A percentile compares a stretch with the other conserved stretches of the same genome.
These are phyloP conservation scores for Apophysomyces variabilis DNA, from an alignment of 371 early-diverging fungal species.

Conservation along the genomic window DNA sequence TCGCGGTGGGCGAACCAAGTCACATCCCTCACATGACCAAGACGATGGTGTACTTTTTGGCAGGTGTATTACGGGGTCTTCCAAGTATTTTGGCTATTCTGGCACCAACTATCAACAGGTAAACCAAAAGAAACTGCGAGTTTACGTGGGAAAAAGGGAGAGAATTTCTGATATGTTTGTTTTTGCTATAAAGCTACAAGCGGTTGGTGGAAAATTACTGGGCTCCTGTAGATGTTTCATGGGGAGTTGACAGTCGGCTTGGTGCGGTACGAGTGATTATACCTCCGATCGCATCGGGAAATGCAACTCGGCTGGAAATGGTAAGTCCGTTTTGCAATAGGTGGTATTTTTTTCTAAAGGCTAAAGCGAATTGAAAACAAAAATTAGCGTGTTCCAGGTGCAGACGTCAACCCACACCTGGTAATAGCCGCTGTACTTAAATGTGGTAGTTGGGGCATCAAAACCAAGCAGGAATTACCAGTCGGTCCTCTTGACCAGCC, in stretches of 20 bases:
- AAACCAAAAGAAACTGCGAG: neutral
- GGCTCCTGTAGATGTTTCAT: slow-evolving; percentile 86
- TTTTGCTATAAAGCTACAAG: slow-evolving; percentile 66
- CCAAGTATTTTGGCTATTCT: slow-evolving; percentile 78
- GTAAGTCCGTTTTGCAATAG: slow-evolving; percentile 30
- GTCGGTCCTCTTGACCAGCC: slow-evolving; percentile 35
- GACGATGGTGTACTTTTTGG: slow-evolving; percentile 69
- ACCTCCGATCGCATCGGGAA: slow-evolving; percentile 69
- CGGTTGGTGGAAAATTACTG: slow-evolving; percentile 83
- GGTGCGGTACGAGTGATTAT: slow-evolving; percentile 79
- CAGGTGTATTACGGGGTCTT: slow-evolving; percentile 76
- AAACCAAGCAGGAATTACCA: slow-evolving; percentile 59
- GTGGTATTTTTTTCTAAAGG: slow-evolving; percentile 1
- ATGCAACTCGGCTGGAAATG: slow-evolving; percentile 75
- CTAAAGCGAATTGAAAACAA: slow-evolving; percentile 1
- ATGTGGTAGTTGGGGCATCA: slow-evolving; percentile 80
- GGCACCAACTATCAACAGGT: slow-evolving; percentile 84
- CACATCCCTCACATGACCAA: slow-evolving; percentile 53
- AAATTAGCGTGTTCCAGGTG: slow-evolving; percentile 74
- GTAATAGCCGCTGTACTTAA: slow-evolving; percentile 79
- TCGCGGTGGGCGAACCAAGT: slow-evolving; percentile 45
- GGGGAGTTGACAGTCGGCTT: slow-evolving; percentile 82
- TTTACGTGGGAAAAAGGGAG: neutral
- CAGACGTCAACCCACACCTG: slow-evolving; percentile 83
- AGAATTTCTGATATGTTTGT: slow-evolving; percentile 19